Percentiles rank a stretch among this genome's conserved stretches.
phyloP scores from a whole-genome alignment of 1,284 basidiomycete species.

The Tilletia horrida region DNA sequence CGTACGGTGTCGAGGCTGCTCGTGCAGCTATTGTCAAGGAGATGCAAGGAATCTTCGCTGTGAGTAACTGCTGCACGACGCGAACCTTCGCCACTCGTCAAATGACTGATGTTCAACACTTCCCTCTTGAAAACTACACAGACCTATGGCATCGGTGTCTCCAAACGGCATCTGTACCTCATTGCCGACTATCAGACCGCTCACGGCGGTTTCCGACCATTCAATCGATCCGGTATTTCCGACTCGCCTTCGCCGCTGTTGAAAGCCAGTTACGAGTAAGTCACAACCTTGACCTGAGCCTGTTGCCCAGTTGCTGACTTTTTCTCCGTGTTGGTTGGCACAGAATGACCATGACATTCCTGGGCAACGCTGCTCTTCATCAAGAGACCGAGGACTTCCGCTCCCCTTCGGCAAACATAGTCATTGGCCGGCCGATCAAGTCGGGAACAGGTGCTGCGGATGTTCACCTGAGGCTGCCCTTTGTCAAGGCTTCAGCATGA shows the following conservation, averaged over 20 bases:
- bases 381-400: constrained; percentile 91
- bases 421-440: constrained; percentile 60
- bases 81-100: too few species aligned
- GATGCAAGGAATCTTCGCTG: constrained; percentile 80
- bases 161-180: constrained; percentile 87
- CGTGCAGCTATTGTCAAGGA: constrained; percentile 62
- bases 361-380: constrained; percentile 87
- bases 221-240: constrained; percentile 91
- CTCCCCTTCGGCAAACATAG: constrained; percentile 85
- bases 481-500: neutral
- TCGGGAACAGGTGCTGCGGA: constrained; percentile 48
- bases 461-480: constrained; percentile 27
- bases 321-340: neutral
- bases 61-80: neutral
- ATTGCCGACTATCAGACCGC: constrained; percentile 99
- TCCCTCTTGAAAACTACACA: constrained; percentile 32
- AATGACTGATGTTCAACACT: neutral
- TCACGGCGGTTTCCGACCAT: constrained; percentile 93
- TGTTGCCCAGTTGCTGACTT: neutral
- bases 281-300: neutral
- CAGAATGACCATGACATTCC: constrained; percentile 81
- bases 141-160: constrained; percentile 96
- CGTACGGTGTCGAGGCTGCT: constrained; percentile 66
- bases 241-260: constrained; percentile 86
- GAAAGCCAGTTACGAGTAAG: constrained; percentile 87